Evolutionary conservation across 805 yeast species (phyloP).

Genomic region (Yarrowia porcina): DNA sequence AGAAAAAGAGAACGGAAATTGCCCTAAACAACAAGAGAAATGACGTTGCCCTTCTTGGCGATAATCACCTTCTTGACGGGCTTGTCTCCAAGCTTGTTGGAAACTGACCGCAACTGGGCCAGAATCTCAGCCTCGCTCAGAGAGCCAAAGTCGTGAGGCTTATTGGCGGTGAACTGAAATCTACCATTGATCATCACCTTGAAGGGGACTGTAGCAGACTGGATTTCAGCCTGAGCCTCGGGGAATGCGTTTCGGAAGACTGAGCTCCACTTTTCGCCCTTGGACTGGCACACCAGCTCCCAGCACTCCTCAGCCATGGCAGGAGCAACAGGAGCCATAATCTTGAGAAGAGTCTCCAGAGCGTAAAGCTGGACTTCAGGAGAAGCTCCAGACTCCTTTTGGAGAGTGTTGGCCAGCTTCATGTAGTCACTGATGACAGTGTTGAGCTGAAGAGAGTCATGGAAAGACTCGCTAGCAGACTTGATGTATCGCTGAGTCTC

Average conservation of each 20-base stretch:
- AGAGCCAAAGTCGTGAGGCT: conserved; percentile 20
- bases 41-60: conserved; percentile 11
- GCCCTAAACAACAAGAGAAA: conserved; percentile 6
- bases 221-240: conserved; percentile 39
- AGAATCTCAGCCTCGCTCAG: conserved; percentile 3
- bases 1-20: background rate
- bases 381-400: conserved; percentile 41
- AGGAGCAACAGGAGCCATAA: conserved; percentile 80
- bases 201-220: conserved; percentile 44
- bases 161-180: conserved; percentile 45
- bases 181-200: conserved; percentile 75
- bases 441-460: conserved; percentile 60
- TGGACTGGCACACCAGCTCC: conserved; percentile 45
- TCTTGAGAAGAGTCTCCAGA: conserved; percentile 53
- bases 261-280: conserved; percentile 43
- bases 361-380: conserved; percentile 47
- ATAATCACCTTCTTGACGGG: conserved; percentile 8
- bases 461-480: conserved; percentile 59
- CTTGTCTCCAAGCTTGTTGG: conserved; percentile 14
- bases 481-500: conserved; percentile 48
- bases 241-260: conserved; percentile 71
- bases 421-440: conserved; percentile 86
- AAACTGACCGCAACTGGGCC: background rate
- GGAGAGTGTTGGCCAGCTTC: conserved; percentile 65
- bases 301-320: conserved; percentile 78